A percentile compares a stretch with the other conserved stretches of the same genome.
Evolutionary conservation across 108 stramenopile genomes (phyloP).

Genomic region (Cyclotella sp.): DNA sequence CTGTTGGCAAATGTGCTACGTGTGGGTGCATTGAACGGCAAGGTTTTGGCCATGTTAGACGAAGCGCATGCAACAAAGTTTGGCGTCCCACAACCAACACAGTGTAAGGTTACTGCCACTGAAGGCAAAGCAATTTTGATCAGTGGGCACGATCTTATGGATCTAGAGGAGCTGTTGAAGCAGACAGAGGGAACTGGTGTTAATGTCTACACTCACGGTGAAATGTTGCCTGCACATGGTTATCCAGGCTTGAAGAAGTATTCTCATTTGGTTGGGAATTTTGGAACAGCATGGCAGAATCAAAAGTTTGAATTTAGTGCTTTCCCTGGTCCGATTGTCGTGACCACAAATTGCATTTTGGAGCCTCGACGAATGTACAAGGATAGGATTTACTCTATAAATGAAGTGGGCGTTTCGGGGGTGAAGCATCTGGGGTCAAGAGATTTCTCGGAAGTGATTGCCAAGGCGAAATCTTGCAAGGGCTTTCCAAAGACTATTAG

Average conservation of each 20-base stretch:
- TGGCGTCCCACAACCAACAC: constrained; percentile 74
- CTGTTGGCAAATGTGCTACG: constrained; percentile 62
- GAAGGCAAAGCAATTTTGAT: constrained; percentile 81
- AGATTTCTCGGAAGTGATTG: constrained; percentile 81
- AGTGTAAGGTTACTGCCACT: constrained; percentile 64
- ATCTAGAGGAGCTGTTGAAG: constrained; percentile 70
- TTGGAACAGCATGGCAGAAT: constrained; percentile 86
- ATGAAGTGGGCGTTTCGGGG: constrained; percentile 75
- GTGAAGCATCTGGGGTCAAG: constrained; percentile 71
- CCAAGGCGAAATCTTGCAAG: constrained; percentile 63
- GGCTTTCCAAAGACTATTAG: constrained; percentile 72
- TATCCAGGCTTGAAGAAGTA: constrained; percentile 83
- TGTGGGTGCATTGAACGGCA: constrained; percentile 73
- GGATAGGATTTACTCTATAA: constrained; percentile 77
- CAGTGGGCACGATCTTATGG: constrained; percentile 80
- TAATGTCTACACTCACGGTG: constrained; percentile 89
- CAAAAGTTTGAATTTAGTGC: constrained; percentile 83
- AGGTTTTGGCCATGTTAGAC: constrained; percentile 70
- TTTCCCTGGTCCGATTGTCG: constrained; percentile 82
- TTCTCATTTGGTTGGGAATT: constrained; percentile 77
- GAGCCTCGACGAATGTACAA: constrained; percentile 78
- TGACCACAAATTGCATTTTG: constrained; percentile 82
- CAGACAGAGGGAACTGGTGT: constrained; percentile 88
- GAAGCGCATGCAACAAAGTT: constrained; percentile 63
- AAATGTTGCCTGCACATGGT: constrained; percentile 87